phyloP scores from a whole-genome alignment of 352 stramenopile species.

The Phytophthora idaei region DNA sequence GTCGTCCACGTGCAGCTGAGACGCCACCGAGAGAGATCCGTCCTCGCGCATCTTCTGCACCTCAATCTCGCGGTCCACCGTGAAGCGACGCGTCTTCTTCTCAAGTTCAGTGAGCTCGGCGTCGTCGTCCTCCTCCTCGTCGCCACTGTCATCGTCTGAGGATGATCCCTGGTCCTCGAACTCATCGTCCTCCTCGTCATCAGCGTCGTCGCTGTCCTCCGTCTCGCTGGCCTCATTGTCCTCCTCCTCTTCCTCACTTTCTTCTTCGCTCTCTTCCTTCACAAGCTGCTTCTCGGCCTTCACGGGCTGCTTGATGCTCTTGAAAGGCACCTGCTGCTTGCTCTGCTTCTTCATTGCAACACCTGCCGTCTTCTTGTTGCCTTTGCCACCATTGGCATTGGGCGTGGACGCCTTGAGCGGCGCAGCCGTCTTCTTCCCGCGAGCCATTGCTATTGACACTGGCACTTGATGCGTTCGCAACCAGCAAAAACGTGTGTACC shows the following conservation, averaged over 20 bases:
- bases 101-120: constrained; percentile 79
- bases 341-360: constrained; percentile 33
- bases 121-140: constrained; percentile 76
- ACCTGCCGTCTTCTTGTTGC: constrained; percentile 34
- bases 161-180: constrained; percentile 90
- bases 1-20: constrained; percentile 97
- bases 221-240: constrained; percentile 53
- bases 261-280: constrained; percentile 26
- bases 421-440: constrained; percentile 38
- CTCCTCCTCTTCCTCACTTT: constrained; percentile 32
- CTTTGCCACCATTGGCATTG: constrained; percentile 21
- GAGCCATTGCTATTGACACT: constrained; percentile 43
- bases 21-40: constrained; percentile 79
- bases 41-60: constrained; percentile 87
- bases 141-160: constrained; percentile 68
- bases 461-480: constrained; percentile 24
- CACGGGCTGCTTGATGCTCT: constrained; percentile 22
- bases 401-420: constrained; percentile 51
- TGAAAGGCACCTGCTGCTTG: constrained; percentile 24
- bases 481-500: constrained; percentile 40
- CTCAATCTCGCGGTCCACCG: constrained; percentile 75
- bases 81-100: constrained; percentile 78
- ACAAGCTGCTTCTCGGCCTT: constrained; percentile 30
- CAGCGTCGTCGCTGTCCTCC: constrained; percentile 73
- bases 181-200: constrained; percentile 66